These are phyloP conservation scores for Thyridium curvatum DNA, from an alignment of 2,329 filamentous ascomycete genomes.

Conservation along the genomic window DNA sequence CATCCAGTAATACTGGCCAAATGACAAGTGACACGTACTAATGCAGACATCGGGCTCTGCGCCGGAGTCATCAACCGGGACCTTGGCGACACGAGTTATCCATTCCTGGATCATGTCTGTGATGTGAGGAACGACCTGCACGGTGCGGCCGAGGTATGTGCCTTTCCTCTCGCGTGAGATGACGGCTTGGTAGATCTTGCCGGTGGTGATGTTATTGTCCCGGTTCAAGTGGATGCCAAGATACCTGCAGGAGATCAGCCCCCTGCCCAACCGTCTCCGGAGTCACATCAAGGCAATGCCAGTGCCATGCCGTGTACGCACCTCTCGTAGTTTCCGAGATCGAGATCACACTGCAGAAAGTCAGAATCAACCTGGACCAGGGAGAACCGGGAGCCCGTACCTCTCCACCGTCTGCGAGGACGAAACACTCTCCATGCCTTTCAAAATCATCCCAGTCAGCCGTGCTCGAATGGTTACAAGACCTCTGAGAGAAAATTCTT, in stretches of 20 bases:
- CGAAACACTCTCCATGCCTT: constrained; percentile 84
- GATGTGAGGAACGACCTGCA: constrained; percentile 81
- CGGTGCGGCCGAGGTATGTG: constrained; percentile 82
- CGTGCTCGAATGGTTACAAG: too few relatives aligned
- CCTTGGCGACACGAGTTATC: constrained; percentile 79
- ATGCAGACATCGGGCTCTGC: constrained; percentile 89
- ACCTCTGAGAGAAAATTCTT: too few relatives aligned
- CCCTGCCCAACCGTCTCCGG: too few relatives aligned
- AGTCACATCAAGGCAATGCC: too few relatives aligned
- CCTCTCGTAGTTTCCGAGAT: constrained; percentile 52
- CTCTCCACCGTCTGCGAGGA: constrained; percentile 77
- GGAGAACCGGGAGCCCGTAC: constrained; percentile 3
- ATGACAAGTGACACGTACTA: constrained; percentile 41
- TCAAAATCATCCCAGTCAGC: too few relatives aligned
- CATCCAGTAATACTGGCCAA: constrained; percentile 4
- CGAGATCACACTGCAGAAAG: constrained; percentile 34
- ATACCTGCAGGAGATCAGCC: constrained; percentile 51
- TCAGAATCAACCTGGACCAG: too few relatives aligned
- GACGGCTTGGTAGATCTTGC: constrained; percentile 89
- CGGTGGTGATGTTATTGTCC: constrained; percentile 95
- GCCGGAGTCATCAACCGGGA: constrained; percentile 79
- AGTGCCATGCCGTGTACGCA: constrained; percentile 13
- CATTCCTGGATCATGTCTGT: constrained; percentile 89
- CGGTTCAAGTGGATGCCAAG: constrained; percentile 74
- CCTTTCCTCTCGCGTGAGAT: constrained; percentile 61